A percentile compares a stretch with the other conserved stretches of the same genome.
These are phyloP conservation scores for Backusella mclennaniae DNA, from an alignment of 192 early-diverging fungal species.

Conservation along the genomic window DNA sequence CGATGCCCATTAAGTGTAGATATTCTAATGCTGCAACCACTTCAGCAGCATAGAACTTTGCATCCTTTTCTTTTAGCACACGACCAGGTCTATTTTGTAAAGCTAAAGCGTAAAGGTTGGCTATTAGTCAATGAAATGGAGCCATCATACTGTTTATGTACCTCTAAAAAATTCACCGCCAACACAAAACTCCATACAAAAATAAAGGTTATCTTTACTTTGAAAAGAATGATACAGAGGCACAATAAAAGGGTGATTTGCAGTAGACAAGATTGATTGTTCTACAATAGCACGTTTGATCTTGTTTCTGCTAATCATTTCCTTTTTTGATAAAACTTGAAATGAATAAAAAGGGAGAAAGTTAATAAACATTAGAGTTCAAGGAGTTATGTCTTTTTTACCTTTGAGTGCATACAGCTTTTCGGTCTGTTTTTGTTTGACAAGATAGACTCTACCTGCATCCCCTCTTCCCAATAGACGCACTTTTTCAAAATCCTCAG, in stretches of 20 bases:
- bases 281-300: constrained; percentile 94
- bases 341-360: neutral
- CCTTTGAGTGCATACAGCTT: constrained; percentile 33
- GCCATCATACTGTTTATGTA: neutral
- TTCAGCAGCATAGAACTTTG: constrained; percentile 97
- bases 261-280: constrained; percentile 86
- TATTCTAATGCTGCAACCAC: constrained; percentile 95
- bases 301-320: constrained; percentile 98
- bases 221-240: constrained; percentile 91
- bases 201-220: constrained; percentile 81
- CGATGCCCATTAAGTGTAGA: constrained; percentile 91
- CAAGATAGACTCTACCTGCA: constrained; percentile 30
- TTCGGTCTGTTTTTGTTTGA: constrained; percentile 16
- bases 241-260: constrained; percentile 89
- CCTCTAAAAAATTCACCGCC: constrained; percentile 89
- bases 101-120: constrained; percentile 32
- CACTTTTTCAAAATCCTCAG: constrained; percentile 20
- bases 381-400: neutral
- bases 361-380: neutral
- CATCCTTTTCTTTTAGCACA: constrained; percentile 83
- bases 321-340: constrained; percentile 78
- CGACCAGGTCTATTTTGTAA: constrained; percentile 87
- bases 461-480: constrained; percentile 30
- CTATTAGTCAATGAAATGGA: no score
- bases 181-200: constrained; percentile 86